phyloP scores from a whole-genome alignment of 805 yeast genomes.

The Suhomyces kilbournensis region DNA sequence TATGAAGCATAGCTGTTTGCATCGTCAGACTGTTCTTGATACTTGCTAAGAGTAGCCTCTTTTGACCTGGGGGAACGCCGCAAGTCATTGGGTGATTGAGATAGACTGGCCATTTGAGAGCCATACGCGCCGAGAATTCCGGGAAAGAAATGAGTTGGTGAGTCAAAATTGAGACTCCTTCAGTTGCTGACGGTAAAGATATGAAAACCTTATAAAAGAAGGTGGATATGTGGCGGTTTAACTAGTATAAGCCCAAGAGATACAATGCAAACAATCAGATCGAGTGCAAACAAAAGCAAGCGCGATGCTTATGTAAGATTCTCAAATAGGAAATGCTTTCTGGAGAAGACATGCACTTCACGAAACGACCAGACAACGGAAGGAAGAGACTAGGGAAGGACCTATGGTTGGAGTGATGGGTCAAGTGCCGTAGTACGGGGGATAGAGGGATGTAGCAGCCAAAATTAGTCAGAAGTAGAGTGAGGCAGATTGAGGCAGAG shows the following conservation, averaged over 20 bases:
- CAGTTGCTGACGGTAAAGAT: not conserved
- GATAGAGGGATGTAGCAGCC: too few species aligned
- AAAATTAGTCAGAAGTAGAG: too few species aligned
- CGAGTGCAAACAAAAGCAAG: not conserved
- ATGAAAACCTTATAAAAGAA: not conserved
- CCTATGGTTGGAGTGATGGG: not conserved
- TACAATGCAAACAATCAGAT: not conserved
- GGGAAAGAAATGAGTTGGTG: not conserved
- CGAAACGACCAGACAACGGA: not conserved
- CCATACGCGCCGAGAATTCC: not conserved
- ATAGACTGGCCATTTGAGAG: not conserved
- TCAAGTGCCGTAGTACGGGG: not conserved
- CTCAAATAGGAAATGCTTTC: not conserved
- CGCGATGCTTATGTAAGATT: not conserved
- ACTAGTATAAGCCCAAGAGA: not conserved
- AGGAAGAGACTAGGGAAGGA: not conserved
- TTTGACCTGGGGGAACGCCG: not conserved
- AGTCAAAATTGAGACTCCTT: not conserved
- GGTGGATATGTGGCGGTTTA: not conserved
- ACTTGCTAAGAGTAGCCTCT: conserved; percentile 11
- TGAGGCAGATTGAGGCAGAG: too few species aligned
- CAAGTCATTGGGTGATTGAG: not conserved
- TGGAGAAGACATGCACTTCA: not conserved
- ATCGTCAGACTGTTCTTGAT: conserved; percentile 16
- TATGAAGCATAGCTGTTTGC: conserved; percentile 9